These are phyloP conservation scores for Aspergillus versicolor DNA, from an alignment of 2,329 filamentous ascomycete genomes.

Conservation along the genomic window DNA sequence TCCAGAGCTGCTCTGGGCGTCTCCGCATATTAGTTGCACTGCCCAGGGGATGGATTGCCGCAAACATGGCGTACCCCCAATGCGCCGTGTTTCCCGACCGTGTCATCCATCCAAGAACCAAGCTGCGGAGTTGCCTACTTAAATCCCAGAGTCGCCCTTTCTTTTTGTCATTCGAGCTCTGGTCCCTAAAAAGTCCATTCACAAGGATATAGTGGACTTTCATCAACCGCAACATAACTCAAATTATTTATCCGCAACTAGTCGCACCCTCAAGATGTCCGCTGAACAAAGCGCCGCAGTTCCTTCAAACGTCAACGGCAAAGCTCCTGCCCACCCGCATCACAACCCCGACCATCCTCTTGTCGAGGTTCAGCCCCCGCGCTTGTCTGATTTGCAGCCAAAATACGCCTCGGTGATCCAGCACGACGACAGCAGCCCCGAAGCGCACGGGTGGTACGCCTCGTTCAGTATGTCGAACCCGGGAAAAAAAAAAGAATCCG, in stretches of 20 bases:
- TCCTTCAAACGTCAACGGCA: constrained; percentile 31
- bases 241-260: not conserved
- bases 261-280: constrained; percentile 24
- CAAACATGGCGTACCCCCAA: not conserved
- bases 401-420: constrained; percentile 69
- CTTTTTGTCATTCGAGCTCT: constrained; percentile 2
- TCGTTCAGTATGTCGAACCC: constrained; percentile 65
- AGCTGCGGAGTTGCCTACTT: not conserved
- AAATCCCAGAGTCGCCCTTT: constrained; percentile 8
- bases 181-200: not conserved
- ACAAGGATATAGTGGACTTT: not conserved
- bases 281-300: constrained; percentile 20
- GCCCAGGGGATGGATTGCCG: not conserved
- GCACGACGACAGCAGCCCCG: constrained; percentile 63
- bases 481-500: not conserved
- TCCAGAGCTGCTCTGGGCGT: not conserved
- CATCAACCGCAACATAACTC: not conserved
- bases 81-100: constrained; percentile 1
- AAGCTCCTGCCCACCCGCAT: constrained; percentile 27
- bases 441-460: constrained; percentile 84
- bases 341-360: constrained; percentile 44
- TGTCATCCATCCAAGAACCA: not conserved
- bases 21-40: constrained; percentile 2
- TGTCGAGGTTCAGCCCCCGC: constrained; percentile 76
- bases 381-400: constrained; percentile 78